A percentile compares a stretch with the other conserved stretches of the same genome.
Conservation (phyloP, 2,329 filamentous ascomycete species). For the Penicillium italicum region DNA sequence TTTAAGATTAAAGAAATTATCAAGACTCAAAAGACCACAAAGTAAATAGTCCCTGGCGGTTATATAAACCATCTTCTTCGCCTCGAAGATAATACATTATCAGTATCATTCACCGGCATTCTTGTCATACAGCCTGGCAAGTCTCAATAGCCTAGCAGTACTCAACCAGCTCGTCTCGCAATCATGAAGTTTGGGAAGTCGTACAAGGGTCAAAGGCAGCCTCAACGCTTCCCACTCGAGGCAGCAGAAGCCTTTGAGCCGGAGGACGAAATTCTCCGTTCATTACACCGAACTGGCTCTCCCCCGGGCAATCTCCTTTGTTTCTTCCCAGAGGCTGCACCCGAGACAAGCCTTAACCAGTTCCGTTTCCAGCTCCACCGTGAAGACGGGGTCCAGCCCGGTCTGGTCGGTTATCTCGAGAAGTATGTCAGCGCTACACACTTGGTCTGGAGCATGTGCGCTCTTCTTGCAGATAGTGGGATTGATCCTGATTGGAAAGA, state of each 20-base stretch:
- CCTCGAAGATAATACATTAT: not conserved
- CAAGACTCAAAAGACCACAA: not conserved
- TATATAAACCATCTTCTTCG: not conserved
- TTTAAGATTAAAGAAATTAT: not conserved
- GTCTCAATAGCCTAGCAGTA: not conserved
- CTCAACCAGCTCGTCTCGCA: not conserved
- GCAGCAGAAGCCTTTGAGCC: not conserved
- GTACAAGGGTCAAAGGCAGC: not conserved
- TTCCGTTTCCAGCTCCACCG: not conserved
- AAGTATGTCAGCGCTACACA: not conserved
- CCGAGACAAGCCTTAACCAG: not conserved
- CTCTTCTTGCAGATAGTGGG: not conserved
- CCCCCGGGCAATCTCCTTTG: not conserved
- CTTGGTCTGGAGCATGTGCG: slow-evolving; percentile 2
- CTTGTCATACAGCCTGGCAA: not conserved
- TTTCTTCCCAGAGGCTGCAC: not conserved
- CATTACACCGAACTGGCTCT: not conserved
- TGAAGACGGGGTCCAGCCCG: not conserved
- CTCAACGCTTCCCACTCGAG: not conserved
- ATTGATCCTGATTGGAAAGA: not conserved
- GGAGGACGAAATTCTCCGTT: not conserved
- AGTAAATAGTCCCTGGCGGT: not conserved
- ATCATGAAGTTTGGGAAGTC: not conserved
- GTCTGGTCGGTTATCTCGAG: not conserved
- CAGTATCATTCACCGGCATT: not conserved